Conservation (phyloP, 2,329 filamentous ascomycete species). For the Hymenoscyphus scutula region DNA sequence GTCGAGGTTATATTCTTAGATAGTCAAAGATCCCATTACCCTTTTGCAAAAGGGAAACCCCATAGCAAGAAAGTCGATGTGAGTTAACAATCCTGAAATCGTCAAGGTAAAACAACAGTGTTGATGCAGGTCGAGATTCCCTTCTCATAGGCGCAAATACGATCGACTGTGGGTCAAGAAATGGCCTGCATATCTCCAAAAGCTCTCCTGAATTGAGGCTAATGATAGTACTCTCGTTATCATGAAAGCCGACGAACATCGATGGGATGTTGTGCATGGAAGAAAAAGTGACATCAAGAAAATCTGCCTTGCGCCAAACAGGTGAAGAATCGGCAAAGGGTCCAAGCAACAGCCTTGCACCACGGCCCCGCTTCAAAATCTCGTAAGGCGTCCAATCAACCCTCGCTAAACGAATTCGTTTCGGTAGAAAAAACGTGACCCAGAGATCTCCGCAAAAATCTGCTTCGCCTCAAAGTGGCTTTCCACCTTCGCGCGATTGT, state of each 20-base stretch:
- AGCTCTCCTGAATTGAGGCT: slow-evolving; percentile 5
- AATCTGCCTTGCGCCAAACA: slow-evolving; percentile 23
- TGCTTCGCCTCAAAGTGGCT: slow-evolving; percentile 25
- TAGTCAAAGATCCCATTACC: too few species aligned
- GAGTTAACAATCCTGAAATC: too few species aligned
- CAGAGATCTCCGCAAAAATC: neutral
- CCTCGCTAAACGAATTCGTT: neutral
- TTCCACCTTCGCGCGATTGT: slow-evolving; percentile 4
- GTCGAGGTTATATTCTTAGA: too few species aligned
- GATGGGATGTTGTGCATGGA: slow-evolving; percentile 4
- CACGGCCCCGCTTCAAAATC: slow-evolving; percentile 10
- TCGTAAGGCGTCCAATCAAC: slow-evolving; percentile 29
- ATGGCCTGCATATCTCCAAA: neutral
- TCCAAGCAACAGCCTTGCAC: slow-evolving; percentile 17
- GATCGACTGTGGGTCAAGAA: slow-evolving; percentile 2
- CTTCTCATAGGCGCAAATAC: slow-evolving; percentile 9
- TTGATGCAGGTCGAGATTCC: too few species aligned
- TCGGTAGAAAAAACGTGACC: slow-evolving; percentile 19
- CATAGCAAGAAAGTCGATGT: too few species aligned
- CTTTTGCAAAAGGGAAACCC: too few species aligned
- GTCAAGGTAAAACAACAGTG: too few species aligned
- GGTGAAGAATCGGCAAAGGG: slow-evolving; percentile 4
- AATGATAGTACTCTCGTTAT: slow-evolving; percentile 1
- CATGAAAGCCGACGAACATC: neutral
- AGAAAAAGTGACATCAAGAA: slow-evolving; percentile 7